Evolutionary conservation across 2,329 filamentous ascomycete genomes (phyloP), one percentile per base, ranked within the genome.

Genomic region (Aspergillus japonicus): DNA sequence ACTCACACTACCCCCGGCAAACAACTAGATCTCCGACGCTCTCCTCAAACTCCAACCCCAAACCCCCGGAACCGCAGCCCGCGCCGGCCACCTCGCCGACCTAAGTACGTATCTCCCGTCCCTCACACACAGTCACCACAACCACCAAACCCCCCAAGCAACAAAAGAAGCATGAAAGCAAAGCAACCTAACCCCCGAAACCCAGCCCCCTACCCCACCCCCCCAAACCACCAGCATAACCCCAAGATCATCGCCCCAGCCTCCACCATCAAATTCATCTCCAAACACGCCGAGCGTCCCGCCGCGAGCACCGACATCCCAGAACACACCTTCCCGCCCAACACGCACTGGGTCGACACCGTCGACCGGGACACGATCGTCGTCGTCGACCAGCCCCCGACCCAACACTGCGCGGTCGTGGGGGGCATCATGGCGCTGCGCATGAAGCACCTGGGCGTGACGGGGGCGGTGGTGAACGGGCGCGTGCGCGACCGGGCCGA

Each of bases 371-470:
- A 81, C 7, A 88, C 86, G 1, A 81, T 92, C 56, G 84, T 87
- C 4, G 77, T 92, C 4, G 81, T 92, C 60, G 83, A 85, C 62
- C 89, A 92, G 68, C 87, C 89, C 0, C 68, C 78, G 0, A 81
- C 80, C 0, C 88, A 91, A 71, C 82, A 81, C 54, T 91, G 89
- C 73, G 89, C 89, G 5, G 82, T 90, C 7, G 82, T 90, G 5
- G 90, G 90, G n/a, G 89, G 89, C 19, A 90, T 92, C 64, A 89
- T 92, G 83, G 89, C 88, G 5, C 78, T 84, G 31, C 81, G 89
- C 21, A 89, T 92, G 83, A 85, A 86, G 67, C 72, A 82, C 14
- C 79, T 87, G 11, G 83, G 84, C 14, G 84, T 84, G 19, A 79
- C 80, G 64, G 88, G 82, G 2, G 82, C 89, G 11, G 76, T 92